Evolutionary conservation across 1,139 yeast species (phyloP), one percentile per base, ranked within the genome.

Genomic region (Geotrichum candidum): DNA sequence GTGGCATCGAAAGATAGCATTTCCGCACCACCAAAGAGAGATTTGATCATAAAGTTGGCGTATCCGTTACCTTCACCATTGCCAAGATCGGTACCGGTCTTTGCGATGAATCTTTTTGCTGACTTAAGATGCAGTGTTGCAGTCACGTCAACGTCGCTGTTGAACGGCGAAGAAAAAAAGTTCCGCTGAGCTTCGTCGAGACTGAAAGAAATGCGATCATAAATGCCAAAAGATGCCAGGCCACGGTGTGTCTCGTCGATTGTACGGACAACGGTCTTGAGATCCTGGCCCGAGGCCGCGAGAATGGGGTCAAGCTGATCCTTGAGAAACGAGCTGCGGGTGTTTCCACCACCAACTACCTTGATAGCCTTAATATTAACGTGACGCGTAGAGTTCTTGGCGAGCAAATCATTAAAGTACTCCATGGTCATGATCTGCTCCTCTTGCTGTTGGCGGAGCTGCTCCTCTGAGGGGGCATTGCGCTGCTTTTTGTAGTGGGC

Each of bases 51-150:
- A 27, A 70, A 69, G 58, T 88, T 87, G 56, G 90, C 80, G 70
- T 90, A 90, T 1, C 97, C 97, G 71, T 89, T 96, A 35, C 97
- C 98, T 77, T 92, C 97, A 31, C 96, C 96, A 71, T 92, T 92
- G 1, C 97, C 97, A 2, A 92, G 83, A 73, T 88, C 92, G 6
- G 97, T 94, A 15, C 97, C 98, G 1, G 96, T 90, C 69, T 87
- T 88, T 63, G 96, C 94, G 65, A 82, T 82, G 70, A 89, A 87
- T 67, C 68, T 75, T 66, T 68, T 78, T 50, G 72, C 70, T 6
- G 73, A 68, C 10, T 65, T 64, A 2, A 72, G 57, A 9, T 67
- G 60, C 48, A 72, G 59, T 3, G 62, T 61, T 15, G 72, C 71
- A 18, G 63, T 59, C 27, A 70, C 62, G 53, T 66, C 64, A 15